Evolutionary conservation across 2,329 filamentous ascomycete species (phyloP).

Genomic region (Diaporthe eres): DNA sequence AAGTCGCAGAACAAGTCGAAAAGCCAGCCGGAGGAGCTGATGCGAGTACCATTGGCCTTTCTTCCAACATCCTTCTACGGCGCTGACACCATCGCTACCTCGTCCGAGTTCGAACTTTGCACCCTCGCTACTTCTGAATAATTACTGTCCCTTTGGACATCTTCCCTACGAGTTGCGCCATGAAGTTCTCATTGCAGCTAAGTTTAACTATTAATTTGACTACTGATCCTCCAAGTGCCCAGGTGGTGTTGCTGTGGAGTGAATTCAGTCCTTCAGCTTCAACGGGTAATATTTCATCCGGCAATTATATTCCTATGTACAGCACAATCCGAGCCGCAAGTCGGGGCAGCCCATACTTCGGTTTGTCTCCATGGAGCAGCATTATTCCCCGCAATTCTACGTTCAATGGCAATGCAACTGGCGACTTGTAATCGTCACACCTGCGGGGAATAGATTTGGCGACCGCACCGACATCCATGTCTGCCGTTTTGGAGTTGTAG

Average conservation of each 20-base stretch:
- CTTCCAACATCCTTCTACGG: background rate
- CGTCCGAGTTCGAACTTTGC: background rate
- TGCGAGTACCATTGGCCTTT: background rate
- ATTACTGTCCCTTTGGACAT: background rate
- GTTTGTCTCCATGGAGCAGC: background rate
- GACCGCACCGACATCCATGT: constrained; percentile 22
- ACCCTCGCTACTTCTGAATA: background rate
- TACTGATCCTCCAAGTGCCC: too few species aligned
- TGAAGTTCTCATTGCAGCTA: background rate
- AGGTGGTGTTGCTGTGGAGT: too few species aligned
- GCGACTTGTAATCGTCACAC: background rate
- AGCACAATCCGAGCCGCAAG: background rate
- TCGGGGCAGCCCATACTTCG: background rate
- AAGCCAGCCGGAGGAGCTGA: background rate
- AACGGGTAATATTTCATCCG: background rate
- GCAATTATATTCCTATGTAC: background rate
- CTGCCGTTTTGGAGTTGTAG: constrained; percentile 16
- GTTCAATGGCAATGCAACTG: background rate
- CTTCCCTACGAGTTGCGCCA: background rate
- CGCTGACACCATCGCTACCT: background rate
- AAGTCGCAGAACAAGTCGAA: background rate
- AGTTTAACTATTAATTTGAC: too few species aligned
- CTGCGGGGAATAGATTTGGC: constrained; percentile 31
- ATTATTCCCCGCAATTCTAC: background rate
- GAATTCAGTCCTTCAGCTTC: too few species aligned